These are phyloP conservation scores for Vishniacozyma victoriae DNA, from an alignment of 768 basidiomycete species.

Conservation along the genomic window DNA sequence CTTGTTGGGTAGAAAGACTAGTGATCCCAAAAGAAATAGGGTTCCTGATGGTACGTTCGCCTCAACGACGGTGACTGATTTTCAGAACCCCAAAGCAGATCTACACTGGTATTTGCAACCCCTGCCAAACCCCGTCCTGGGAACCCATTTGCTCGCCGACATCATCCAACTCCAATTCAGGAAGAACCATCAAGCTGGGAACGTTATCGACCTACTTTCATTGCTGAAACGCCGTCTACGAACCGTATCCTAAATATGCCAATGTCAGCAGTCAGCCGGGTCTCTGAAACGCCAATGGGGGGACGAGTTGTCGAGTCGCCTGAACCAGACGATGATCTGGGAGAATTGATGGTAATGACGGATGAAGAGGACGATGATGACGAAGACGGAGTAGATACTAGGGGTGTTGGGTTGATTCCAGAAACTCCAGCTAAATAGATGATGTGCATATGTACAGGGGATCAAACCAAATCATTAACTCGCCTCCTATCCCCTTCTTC, in stretches of 20 bases:
- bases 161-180: constrained; percentile 25
- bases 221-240: constrained; percentile 22
- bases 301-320: constrained; percentile 15
- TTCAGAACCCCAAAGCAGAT: background rate
- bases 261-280: background rate
- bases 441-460: background rate
- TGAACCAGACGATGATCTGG: constrained; percentile 30
- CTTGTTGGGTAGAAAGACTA: constrained; percentile 29
- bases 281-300: background rate
- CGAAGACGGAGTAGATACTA: background rate
- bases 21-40: constrained; percentile 15
- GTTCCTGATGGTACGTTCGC: too few relatives aligned
- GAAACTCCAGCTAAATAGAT: constrained; percentile 28
- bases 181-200: constrained; percentile 20
- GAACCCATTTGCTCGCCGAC: constrained; percentile 3
- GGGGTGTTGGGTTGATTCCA: constrained; percentile 13
- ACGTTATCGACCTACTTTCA: constrained; percentile 5
- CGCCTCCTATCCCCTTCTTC: constrained; percentile 1
- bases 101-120: constrained; percentile 37
- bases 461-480: constrained; percentile 7
- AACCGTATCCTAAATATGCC: background rate
- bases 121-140: constrained; percentile 33
- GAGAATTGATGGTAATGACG: constrained; percentile 36
- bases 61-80: too few relatives aligned
- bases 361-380: constrained; percentile 33